These are phyloP conservation scores for Solanum okadae DNA, from an alignment of 257 asterid species.

Conservation along the genomic window DNA sequence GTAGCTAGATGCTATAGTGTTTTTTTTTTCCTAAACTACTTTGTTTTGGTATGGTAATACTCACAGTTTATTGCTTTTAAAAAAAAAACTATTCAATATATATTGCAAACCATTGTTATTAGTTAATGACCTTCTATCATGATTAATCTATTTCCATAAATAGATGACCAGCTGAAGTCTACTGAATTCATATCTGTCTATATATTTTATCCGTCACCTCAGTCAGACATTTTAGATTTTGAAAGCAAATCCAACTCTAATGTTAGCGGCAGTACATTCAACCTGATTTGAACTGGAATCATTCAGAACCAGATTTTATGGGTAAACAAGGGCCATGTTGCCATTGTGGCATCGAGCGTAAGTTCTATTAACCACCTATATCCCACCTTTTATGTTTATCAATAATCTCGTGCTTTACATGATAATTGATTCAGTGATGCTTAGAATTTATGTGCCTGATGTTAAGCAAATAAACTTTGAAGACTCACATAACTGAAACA, in stretches of 20 bases:
- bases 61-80: no score
- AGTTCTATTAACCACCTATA: background rate
- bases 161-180: background rate
- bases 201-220: background rate
- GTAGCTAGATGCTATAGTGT: background rate
- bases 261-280: background rate
- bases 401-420: background rate
- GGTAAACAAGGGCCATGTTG: conserved; percentile 14
- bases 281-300: background rate
- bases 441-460: background rate
- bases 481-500: background rate
- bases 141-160: background rate
- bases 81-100: background rate
- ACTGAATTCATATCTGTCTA: background rate
- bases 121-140: background rate
- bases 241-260: background rate
- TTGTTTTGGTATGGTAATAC: no score
- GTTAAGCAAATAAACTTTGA: background rate
- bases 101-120: no score
- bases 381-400: background rate
- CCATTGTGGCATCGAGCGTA: conserved; percentile 14
- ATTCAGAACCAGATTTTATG: conserved; percentile 1
- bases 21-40: no score
- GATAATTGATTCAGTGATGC: background rate
- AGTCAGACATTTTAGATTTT: background rate